A percentile compares a stretch with the other conserved stretches of the same genome.
Evolutionary conservation across 164 flowering plant species (phyloP).

Genomic region (Piper longum): DNA sequence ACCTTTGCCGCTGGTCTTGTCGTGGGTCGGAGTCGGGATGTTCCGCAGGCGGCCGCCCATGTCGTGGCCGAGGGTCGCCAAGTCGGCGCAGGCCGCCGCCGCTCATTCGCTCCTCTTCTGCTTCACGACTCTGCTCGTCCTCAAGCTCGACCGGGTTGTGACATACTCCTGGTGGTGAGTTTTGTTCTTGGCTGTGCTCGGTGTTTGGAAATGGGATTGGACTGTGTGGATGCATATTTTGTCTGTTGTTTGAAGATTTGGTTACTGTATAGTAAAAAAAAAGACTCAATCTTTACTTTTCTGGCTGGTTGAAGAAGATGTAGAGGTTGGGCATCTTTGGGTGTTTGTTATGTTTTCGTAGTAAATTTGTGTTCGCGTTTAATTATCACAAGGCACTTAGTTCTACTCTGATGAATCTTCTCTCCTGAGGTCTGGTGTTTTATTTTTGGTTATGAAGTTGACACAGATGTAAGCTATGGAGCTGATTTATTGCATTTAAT

Average conservation of each 20-base stretch:
- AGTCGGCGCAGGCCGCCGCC: conserved; percentile 45
- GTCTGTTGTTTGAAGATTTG: not conserved
- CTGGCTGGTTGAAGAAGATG: too few relatives aligned
- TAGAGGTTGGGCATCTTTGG: too few relatives aligned
- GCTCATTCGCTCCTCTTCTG: conserved; percentile 52
- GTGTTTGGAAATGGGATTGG: not conserved
- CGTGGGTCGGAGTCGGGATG: not conserved
- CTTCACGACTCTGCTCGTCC: conserved; percentile 60
- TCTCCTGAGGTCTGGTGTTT: too few relatives aligned
- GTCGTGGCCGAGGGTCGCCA: conserved; percentile 70
- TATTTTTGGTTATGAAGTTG: too few relatives aligned
- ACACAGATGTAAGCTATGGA: too few relatives aligned
- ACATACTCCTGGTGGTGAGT: conserved; percentile 56
- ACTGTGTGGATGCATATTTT: not conserved
- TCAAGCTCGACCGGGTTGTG: conserved; percentile 52
- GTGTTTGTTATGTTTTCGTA: too few relatives aligned
- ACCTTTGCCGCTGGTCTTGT: not conserved
- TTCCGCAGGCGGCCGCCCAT: conserved; percentile 20
- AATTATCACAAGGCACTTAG: too few relatives aligned
- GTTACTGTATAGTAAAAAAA: not conserved
- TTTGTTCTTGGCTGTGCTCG: not conserved
- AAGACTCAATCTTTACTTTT: not conserved
- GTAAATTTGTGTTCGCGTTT: too few relatives aligned
- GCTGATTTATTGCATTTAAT: too few relatives aligned
- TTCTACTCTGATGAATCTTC: too few relatives aligned